These are phyloP conservation scores for Ustilago sp. DNA, from an alignment of 1,284 basidiomycete species.

Conservation along the genomic window DNA sequence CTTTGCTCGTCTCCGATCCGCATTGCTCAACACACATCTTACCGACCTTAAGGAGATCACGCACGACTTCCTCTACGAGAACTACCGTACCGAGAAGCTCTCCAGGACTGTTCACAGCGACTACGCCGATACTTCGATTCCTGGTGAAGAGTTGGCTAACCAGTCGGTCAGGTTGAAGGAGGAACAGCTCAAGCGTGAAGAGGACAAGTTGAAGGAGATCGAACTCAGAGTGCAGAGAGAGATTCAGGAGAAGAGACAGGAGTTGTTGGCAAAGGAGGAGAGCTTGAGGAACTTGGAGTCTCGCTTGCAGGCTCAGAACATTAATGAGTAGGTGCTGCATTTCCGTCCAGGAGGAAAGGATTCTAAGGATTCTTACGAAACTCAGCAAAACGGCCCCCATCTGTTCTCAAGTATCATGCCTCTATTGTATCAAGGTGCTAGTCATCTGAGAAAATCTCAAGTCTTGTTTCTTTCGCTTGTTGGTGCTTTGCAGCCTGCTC, in stretches of 20 bases:
- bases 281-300: slow-evolving; percentile 83
- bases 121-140: slow-evolving; percentile 65
- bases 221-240: slow-evolving; percentile 98
- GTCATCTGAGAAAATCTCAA: slow-evolving; percentile 12
- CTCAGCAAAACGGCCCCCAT: background rate
- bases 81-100: slow-evolving; percentile 98
- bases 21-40: slow-evolving; percentile 92
- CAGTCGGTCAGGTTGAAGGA: slow-evolving; percentile 98
- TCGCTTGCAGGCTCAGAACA: slow-evolving; percentile 78
- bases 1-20: slow-evolving; percentile 89
- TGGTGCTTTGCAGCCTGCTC: background rate
- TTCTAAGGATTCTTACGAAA: background rate
- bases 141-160: slow-evolving; percentile 90
- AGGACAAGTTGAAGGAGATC: slow-evolving; percentile 87
- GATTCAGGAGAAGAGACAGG: slow-evolving; percentile 98
- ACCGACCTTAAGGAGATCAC: slow-evolving; percentile 90
- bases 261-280: slow-evolving; percentile 75
- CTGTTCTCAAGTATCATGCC: background rate
- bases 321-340: slow-evolving; percentile 28
- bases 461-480: background rate
- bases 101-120: slow-evolving; percentile 91
- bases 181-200: slow-evolving; percentile 94
- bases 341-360: background rate
- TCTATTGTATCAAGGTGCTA: background rate
- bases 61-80: slow-evolving; percentile 89